These are phyloP conservation scores for Vitis hybrid DNA, from an alignment of 177 flowering plant species.

Conservation along the genomic window DNA sequence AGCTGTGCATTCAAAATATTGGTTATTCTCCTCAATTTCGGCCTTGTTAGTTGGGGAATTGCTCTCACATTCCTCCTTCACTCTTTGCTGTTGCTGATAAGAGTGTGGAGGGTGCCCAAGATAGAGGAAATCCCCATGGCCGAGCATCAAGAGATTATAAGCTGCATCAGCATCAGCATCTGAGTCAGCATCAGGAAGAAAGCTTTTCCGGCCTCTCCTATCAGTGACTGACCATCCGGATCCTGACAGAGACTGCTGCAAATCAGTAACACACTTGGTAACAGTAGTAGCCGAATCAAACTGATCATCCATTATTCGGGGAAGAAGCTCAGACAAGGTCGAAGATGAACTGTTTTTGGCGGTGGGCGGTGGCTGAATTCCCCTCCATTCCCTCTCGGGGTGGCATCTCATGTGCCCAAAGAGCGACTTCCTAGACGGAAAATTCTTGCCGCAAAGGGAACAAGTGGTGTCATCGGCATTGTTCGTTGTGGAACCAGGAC, in stretches of 20 bases:
- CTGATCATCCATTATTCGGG: slow-evolving; percentile 17
- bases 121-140: slow-evolving; percentile 11
- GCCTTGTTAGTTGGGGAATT: neutral
- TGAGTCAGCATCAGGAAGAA: neutral
- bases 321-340: slow-evolving; percentile 22
- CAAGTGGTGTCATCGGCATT: slow-evolving; percentile 20
- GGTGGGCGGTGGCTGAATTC: slow-evolving; percentile 49
- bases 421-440: slow-evolving; percentile 58
- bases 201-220: slow-evolving; percentile 39
- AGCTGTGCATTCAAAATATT: neutral
- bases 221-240: slow-evolving; percentile 38
- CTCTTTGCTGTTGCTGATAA: slow-evolving; percentile 3
- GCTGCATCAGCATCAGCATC: neutral
- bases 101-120: too few species aligned
- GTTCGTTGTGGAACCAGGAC: neutral
- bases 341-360: slow-evolving; percentile 25
- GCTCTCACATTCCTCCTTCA: neutral
- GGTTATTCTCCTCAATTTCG: neutral
- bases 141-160: slow-evolving; percentile 27
- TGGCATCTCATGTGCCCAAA: slow-evolving; percentile 86
- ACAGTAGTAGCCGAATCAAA: slow-evolving; percentile 1
- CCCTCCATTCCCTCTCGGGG: slow-evolving; percentile 68
- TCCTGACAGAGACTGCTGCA: slow-evolving; percentile 11
- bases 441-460: slow-evolving; percentile 40
- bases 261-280: slow-evolving; percentile 7